Evolutionary conservation across 2,329 filamentous ascomycete genomes (phyloP), one percentile per base, ranked within the genome.

Genomic region (Sporothrix curviconia): DNA sequence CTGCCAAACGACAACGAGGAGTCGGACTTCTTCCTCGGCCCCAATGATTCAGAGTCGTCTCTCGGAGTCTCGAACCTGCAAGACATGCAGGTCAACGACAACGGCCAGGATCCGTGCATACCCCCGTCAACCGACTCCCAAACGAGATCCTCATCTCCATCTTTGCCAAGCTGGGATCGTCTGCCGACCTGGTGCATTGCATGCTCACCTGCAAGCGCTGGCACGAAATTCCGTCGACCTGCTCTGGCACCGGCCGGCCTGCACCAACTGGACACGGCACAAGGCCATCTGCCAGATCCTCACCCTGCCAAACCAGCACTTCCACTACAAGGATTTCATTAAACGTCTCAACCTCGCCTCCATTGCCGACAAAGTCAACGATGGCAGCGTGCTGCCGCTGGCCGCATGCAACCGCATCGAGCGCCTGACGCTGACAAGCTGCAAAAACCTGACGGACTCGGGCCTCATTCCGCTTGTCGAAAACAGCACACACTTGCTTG

Each of bases 161-260:
- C 67, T 96, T 99, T 72, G 80, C 89, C 36, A 94, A 91, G 71
- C 82, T 99, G 58, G 85, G 79, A 66, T 83, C 81, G 12, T 81
- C 91, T 2, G 75, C 78, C 44, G 92, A 99, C 67, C 80, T 96
- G 64, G 81, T 90, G 64, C 86, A 85, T 72, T 95, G 89, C 72
- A 92, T 97, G 89, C 78, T 94, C 63, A 92, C 96, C n/a, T 96
- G 87, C 67, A 92, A 91, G 72, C 84, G 87, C 61, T 99, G 94
- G 89, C 94, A 28, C 80, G 87, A 62, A 96, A 96, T 69, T 87
- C 89, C 53, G 94, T 97, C 64, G 92, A 94, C 62, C 81, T 96
- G 63, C 79, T 99, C 22, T 99, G 94, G 94, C 92, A 96, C 71
- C 83, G 94, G 39, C 94, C 94, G 1, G 85, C 90, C 28, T 97